Evolutionary conservation across 2,329 filamentous ascomycete genomes (phyloP).

Genomic region (Fusarium tricinctum): DNA sequence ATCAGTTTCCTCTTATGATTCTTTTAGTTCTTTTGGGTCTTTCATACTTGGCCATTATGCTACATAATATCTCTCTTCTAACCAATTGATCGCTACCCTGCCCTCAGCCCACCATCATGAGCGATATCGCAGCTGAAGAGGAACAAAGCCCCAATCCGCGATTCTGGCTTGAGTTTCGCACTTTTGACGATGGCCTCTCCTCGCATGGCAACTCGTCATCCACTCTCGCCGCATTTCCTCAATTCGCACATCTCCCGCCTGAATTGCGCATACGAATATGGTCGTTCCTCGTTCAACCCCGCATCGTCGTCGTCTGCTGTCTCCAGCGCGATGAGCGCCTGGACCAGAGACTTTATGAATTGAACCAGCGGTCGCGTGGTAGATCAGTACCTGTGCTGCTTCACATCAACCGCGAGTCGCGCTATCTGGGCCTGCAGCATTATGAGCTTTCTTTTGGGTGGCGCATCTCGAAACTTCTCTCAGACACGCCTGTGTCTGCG

Average conservation of each 20-base stretch:
- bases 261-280: slow-evolving; percentile 66
- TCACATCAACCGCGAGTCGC: slow-evolving; percentile 60
- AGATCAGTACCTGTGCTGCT: slow-evolving; percentile 59
- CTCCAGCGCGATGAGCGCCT: slow-evolving; percentile 53
- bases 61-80: not conserved
- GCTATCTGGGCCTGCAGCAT: slow-evolving; percentile 57
- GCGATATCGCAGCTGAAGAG: slow-evolving; percentile 40
- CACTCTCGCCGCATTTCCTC: slow-evolving; percentile 50
- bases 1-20: not conserved
- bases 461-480: slow-evolving; percentile 60
- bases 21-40: not conserved
- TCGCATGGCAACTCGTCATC: slow-evolving; percentile 19
- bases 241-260: slow-evolving; percentile 59
- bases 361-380: slow-evolving; percentile 47
- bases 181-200: slow-evolving; percentile 59
- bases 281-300: slow-evolving; percentile 60
- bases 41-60: not conserved
- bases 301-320: slow-evolving; percentile 61
- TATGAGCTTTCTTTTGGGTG: slow-evolving; percentile 64
- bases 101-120: slow-evolving; percentile 34
- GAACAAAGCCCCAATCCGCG: slow-evolving; percentile 49
- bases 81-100: slow-evolving; percentile 20
- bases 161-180: slow-evolving; percentile 63
- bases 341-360: slow-evolving; percentile 48
- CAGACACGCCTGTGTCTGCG: slow-evolving; percentile 53